phyloP scores from a whole-genome alignment of 192 early-diverging fungal genomes.

The Rhizoclosmatium sp. region DNA sequence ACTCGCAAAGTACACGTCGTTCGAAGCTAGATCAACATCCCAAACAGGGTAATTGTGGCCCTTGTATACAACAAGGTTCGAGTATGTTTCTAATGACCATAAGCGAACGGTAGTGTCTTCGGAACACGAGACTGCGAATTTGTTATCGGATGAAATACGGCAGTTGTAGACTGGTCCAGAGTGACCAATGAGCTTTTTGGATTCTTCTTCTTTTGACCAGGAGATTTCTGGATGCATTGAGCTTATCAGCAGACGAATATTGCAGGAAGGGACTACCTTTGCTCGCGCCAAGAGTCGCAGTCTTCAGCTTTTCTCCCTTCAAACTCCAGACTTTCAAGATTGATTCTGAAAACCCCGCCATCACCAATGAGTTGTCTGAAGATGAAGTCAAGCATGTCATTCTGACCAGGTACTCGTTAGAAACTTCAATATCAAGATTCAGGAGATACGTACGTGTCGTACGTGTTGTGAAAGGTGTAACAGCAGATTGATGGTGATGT shows the following conservation, averaged over 20 bases:
- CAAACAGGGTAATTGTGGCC: constrained; percentile 98
- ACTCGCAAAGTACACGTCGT: constrained; percentile 97
- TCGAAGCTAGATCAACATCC: constrained; percentile 92
- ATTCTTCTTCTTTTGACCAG: constrained; percentile 37
- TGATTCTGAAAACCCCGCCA: constrained; percentile 94
- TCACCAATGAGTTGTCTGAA: constrained; percentile 81
- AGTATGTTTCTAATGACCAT: constrained; percentile 91
- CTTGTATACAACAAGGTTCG: constrained; percentile 93
- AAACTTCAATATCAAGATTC: not conserved
- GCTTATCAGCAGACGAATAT: not conserved
- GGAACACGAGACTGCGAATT: constrained; percentile 87
- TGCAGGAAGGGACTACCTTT: constrained; percentile 55
- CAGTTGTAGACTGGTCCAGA: constrained; percentile 89
- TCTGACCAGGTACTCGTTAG: constrained; percentile 40
- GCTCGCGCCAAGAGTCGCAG: not conserved
- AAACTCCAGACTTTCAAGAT: constrained; percentile 94
- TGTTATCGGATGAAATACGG: constrained; percentile 85
- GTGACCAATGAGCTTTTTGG: constrained; percentile 81
- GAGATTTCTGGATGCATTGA: not conserved
- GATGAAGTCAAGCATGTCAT: constrained; percentile 87
- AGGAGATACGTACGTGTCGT: constrained; percentile 56
- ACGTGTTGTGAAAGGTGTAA: constrained; percentile 96
- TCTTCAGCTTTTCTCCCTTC: constrained; percentile 51
- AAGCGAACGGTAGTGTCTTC: constrained; percentile 95
- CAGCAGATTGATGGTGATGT: constrained; percentile 89